Conservation (phyloP, 2,329 filamentous ascomycete genomes). For the Venturia pyrina region DNA sequence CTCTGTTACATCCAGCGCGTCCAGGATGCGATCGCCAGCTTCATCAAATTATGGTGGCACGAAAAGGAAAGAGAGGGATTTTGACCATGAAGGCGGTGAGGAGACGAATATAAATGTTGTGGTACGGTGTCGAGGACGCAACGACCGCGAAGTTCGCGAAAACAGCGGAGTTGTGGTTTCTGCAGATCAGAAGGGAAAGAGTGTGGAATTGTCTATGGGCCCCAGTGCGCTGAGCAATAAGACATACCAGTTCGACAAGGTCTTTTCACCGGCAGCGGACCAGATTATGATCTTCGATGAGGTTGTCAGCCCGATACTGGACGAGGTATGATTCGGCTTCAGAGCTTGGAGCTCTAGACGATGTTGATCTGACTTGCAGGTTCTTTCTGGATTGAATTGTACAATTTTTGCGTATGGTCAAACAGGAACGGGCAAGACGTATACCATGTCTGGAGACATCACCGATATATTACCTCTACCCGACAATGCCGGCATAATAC, state of each 20-base stretch:
- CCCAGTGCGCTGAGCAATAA: conserved; percentile 90
- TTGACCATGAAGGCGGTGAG: conserved; percentile 57
- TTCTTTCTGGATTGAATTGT: conserved; percentile 90
- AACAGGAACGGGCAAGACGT: conserved; percentile 96
- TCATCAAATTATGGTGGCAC: conserved; percentile 43
- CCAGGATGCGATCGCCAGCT: conserved; percentile 33
- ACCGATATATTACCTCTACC: conserved; percentile 80
- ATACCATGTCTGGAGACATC: conserved; percentile 99
- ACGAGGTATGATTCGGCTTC: conserved; percentile 53
- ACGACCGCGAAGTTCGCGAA: conserved; percentile 83
- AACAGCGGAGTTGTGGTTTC: conserved; percentile 89
- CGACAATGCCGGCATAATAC: conserved; percentile 90
- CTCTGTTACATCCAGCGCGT: conserved; percentile 50
- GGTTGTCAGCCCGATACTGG: conserved; percentile 83
- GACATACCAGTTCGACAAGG: conserved; percentile 92
- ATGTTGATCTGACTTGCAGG: conserved; percentile 41
- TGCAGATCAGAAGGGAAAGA: conserved; percentile 80
- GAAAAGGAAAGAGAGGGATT: conserved; percentile 84
- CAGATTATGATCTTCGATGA: conserved; percentile 93
- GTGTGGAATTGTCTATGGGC: conserved; percentile 82
- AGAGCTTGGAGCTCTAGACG: not conserved
- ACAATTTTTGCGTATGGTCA: conserved; percentile 98
- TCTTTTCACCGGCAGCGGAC: conserved; percentile 90
- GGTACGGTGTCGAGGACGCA: conserved; percentile 85
- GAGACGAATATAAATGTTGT: conserved; percentile 98